Evolutionary conservation across 2,329 filamentous ascomycete species (phyloP).

Genomic region (Domatiomyces globalis): DNA sequence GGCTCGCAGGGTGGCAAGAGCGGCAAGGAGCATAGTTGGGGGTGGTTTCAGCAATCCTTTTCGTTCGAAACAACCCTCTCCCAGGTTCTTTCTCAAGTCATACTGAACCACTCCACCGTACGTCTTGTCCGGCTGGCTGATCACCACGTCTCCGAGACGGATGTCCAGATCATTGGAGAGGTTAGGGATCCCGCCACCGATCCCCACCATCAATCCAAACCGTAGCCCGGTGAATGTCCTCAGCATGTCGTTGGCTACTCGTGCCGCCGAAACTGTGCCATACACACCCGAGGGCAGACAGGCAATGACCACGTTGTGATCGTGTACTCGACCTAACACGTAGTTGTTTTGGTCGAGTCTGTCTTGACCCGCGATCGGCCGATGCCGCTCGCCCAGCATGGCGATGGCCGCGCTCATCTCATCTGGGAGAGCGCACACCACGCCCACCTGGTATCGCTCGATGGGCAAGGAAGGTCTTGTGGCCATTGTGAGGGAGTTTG

Average conservation of each 20-base stretch:
- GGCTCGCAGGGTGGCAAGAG: no score
- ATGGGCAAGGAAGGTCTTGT: no score
- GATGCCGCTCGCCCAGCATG: constrained; percentile 7
- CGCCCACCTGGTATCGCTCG: constrained; percentile 5
- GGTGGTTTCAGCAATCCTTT: constrained; percentile 6
- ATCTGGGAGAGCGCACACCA: constrained; percentile 6
- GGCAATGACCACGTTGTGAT: constrained; percentile 19
- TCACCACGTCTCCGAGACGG: constrained; percentile 18
- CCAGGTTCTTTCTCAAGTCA: constrained; percentile 22
- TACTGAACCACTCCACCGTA: constrained; percentile 22
- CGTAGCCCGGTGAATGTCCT: constrained; percentile 18
- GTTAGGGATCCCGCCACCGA: constrained; percentile 21
- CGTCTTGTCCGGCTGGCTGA: constrained; percentile 12
- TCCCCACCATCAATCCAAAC: constrained; percentile 21
- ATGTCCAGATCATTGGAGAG: constrained; percentile 12
- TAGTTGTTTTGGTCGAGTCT: constrained; percentile 17
- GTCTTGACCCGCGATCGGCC: constrained; percentile 2
- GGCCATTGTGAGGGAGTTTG: no score
- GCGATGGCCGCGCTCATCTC: constrained; percentile 21
- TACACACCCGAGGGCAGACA: constrained; percentile 15
- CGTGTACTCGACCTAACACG: constrained; percentile 14
- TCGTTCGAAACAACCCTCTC: no score
- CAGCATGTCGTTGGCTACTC: constrained; percentile 16
- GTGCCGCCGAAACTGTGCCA: constrained; percentile 17
- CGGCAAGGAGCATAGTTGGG: no score